Evolutionary conservation across 345 rosid genomes (phyloP).

Genomic region (Gossypium sturtianum): DNA sequence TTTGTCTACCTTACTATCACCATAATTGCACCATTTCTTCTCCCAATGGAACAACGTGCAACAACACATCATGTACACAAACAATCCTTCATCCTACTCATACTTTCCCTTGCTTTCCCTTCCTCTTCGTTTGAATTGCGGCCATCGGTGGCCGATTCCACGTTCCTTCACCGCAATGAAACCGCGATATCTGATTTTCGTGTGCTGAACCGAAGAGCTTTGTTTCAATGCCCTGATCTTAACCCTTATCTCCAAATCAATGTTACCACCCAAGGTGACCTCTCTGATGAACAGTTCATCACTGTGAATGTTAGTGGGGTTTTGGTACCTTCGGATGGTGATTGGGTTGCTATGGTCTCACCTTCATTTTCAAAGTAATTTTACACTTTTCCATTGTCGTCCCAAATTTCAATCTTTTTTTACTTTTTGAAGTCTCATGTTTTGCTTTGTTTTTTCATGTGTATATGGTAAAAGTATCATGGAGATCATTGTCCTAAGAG

Average conservation of each 20-base stretch:
- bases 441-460: background rate
- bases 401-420: background rate
- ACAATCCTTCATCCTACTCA: background rate
- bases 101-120: background rate
- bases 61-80: background rate
- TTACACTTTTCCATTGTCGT: background rate
- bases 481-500: too few species aligned
- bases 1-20: background rate
- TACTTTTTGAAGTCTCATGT: too few species aligned
- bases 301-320: conserved; percentile 46
- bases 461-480: background rate
- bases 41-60: background rate
- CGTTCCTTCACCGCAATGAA: conserved; percentile 26
- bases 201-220: conserved; percentile 39
- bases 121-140: conserved; percentile 21
- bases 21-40: background rate
- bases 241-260: conserved; percentile 31
- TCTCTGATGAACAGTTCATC: conserved; percentile 36
- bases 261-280: conserved; percentile 1
- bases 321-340: conserved; percentile 23
- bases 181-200: conserved; percentile 51
- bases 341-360: conserved; percentile 74
- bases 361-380: conserved; percentile 43
- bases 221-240: conserved; percentile 21
- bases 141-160: conserved; percentile 27